These are phyloP conservation scores for Chenopodium quinoa DNA, from an alignment of 148 eudicot species.

Conservation along the genomic window DNA sequence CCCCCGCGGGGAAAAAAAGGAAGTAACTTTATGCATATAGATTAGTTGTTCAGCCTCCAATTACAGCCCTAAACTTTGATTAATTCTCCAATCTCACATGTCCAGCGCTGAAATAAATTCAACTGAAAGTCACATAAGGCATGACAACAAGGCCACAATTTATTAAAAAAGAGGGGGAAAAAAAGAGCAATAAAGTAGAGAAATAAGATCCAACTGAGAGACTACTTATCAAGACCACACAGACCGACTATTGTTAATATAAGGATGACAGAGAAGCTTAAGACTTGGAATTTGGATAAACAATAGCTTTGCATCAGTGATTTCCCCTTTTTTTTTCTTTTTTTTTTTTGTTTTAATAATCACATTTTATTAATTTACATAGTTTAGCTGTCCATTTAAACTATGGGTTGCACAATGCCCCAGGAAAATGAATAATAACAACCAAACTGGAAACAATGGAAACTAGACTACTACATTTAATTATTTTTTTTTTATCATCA, in stretches of 20 bases:
- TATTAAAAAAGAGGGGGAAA: background rate
- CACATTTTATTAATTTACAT: background rate
- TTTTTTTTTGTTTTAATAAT: background rate
- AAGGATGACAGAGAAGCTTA: background rate
- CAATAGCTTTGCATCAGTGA: background rate
- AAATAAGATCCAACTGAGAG: background rate
- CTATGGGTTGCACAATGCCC: background rate
- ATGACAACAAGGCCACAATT: background rate
- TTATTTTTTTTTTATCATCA: background rate
- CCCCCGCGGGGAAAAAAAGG: background rate
- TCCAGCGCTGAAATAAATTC: background rate
- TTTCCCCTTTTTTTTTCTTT: background rate
- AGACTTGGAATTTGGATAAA: background rate
- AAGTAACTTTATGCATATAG: background rate
- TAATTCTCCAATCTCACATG: background rate
- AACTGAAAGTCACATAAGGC: background rate
- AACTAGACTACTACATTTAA: background rate
- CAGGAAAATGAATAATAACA: background rate
- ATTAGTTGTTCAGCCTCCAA: background rate
- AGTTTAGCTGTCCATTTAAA: background rate
- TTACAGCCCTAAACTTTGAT: background rate
- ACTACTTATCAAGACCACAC: background rate
- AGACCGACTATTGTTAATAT: background rate
- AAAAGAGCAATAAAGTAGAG: background rate
- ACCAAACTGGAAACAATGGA: background rate